A percentile compares a stretch with the other conserved stretches of the same genome.
These are phyloP conservation scores for Silybum marianum DNA, from an alignment of 129 eudicot genomes.

Conservation along the genomic window DNA sequence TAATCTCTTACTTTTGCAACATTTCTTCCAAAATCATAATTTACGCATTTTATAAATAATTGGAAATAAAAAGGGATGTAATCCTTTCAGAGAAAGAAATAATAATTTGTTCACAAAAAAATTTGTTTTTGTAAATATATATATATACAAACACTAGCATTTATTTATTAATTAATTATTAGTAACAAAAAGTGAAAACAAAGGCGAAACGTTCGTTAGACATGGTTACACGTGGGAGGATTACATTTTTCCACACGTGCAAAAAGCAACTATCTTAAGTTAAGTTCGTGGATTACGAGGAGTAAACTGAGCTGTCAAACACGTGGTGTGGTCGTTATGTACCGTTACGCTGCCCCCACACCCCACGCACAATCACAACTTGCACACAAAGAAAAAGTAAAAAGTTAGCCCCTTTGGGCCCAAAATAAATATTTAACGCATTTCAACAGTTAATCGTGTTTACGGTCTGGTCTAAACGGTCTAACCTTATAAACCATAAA, in stretches of 20 bases:
- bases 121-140: not conserved
- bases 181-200: too few species aligned
- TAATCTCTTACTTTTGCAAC: too few species aligned
- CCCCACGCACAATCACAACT: not conserved
- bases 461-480: too few species aligned
- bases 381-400: not conserved
- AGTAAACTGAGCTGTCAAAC: conserved; percentile 27
- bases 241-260: not conserved
- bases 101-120: too few species aligned
- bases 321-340: conserved; percentile 35
- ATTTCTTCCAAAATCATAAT: too few species aligned
- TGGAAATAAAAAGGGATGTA: too few species aligned
- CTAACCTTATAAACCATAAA: too few species aligned
- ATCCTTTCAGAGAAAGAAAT: too few species aligned
- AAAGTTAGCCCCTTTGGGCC: not conserved
- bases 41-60: too few species aligned
- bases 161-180: too few species aligned
- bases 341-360: not conserved
- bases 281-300: conserved; percentile 11
- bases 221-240: not conserved
- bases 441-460: not conserved
- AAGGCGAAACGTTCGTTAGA: not conserved
- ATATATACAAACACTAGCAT: too few species aligned
- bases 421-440: too few species aligned
- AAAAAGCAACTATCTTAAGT: not conserved